A percentile compares a stretch with the other conserved stretches of the same genome.
Evolutionary conservation across 306 rosid genomes (phyloP).

Genomic region (Cicer arietinum): DNA sequence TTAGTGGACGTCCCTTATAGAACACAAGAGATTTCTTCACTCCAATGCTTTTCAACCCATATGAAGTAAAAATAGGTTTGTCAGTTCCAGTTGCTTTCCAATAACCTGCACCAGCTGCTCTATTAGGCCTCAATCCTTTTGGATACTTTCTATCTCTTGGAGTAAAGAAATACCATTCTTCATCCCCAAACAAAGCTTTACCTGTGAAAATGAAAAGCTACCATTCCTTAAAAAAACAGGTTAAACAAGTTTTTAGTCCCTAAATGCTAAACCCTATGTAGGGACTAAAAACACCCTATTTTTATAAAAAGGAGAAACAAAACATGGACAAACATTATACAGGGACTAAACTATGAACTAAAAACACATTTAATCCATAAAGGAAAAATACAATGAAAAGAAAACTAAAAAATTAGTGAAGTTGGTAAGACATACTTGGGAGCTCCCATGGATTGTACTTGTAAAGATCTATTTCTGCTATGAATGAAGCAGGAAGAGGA

Average conservation of each 20-base stretch:
- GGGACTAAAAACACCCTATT: no score
- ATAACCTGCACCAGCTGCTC: slow-evolving; percentile 77
- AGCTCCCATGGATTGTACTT: slow-evolving; percentile 82
- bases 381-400: not conserved
- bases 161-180: slow-evolving; percentile 80
- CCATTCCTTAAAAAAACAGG: not conserved
- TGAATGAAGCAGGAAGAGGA: slow-evolving; percentile 68
- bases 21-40: slow-evolving; percentile 82
- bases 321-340: no score
- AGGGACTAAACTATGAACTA: no score
- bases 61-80: slow-evolving; percentile 64
- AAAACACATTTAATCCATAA: not conserved
- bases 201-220: slow-evolving; percentile 36
- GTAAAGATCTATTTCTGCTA: slow-evolving; percentile 76
- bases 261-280: no score
- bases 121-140: slow-evolving; percentile 77
- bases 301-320: no score
- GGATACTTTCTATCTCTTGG: slow-evolving; percentile 86
- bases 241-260: no score
- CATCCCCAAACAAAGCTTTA: slow-evolving; percentile 67
- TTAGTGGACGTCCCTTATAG: slow-evolving; percentile 75
- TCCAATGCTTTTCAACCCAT: slow-evolving; percentile 68
- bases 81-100: slow-evolving; percentile 90
- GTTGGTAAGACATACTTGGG: slow-evolving; percentile 50
- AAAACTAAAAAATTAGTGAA: not conserved